Base-by-base conservation (phyloP, 805 yeast genomes). In the Komagataella kurtzmanii region DNA sequence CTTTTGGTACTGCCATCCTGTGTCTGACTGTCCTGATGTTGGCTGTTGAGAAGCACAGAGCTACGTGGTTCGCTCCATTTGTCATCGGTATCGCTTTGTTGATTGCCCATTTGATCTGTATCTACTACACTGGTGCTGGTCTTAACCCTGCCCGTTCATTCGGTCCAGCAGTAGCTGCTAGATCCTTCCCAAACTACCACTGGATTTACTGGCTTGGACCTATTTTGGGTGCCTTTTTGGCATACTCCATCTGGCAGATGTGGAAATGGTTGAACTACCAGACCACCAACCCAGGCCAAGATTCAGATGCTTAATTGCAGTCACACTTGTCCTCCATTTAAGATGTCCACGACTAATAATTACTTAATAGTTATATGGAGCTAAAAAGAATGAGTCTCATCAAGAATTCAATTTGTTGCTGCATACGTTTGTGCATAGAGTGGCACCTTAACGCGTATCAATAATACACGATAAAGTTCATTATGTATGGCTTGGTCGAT, bases 151-250 rank as follows among this genome's bases (percentile, higher is more conserved):
- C 80, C 24, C 73, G 82, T 64, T 82, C 77, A 61, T 66, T 76
- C 50, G 79, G 75, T 19, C 81, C 82, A 53, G 65, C 82, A 56
- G 58, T 77, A 45, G 78, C 77, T 43, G 62, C 77, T 17, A 65
- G 67, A 45, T 63, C 95, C 96, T 88, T 88, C 82, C 95, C 96
- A 43, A 65, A 61, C 61, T 88, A 88, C 71, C 88, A 81, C 75
- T 88, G 95, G 95, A 87, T 88, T 57, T 88, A 88, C 76, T 87
- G 95, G 93, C 80, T 88, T 53, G 96, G 96, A 51, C 96, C 96
- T 54, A 59, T 81, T 52, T 62, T 85, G 54, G 96, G 95, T 57
- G 70, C 90, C 8, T 54, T 75, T 52, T 64, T 87, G 58, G 83
- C 95, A 17, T 79, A 75, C 58, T 76, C 75, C 54, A 72, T 86